Percentiles rank a stretch among this genome's conserved stretches.
These are phyloP conservation scores for Setaria italica DNA, from an alignment of 202 grass and related monocot species.

Conservation along the genomic window DNA sequence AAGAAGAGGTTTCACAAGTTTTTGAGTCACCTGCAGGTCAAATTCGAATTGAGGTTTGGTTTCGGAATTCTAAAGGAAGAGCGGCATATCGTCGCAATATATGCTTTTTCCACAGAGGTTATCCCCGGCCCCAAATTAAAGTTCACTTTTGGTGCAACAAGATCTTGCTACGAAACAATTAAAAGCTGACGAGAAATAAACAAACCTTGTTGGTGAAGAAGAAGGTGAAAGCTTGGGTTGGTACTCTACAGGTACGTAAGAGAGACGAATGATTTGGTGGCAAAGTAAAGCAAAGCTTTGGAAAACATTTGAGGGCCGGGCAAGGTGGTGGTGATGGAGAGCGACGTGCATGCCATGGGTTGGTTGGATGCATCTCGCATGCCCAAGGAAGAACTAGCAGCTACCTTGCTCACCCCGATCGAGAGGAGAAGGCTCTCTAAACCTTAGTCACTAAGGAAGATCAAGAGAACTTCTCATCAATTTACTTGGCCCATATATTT, in stretches of 20 bases:
- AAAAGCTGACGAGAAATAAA: neutral
- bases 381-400: neutral
- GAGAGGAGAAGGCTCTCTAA: neutral
- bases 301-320: neutral
- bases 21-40: neutral
- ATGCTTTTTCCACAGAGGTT: slow-evolving; percentile 5
- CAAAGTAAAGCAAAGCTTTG: slow-evolving; percentile 27
- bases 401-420: neutral
- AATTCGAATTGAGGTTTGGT: neutral
- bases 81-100: neutral
- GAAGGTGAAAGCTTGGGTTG: slow-evolving; percentile 19
- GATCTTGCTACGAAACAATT: neutral
- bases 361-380: neutral
- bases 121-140: neutral
- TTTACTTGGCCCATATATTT: neutral
- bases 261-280: neutral
- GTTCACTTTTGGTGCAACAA: neutral
- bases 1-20: neutral
- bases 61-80: neutral
- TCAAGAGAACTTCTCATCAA: neutral
- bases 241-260: neutral
- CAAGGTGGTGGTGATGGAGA: slow-evolving; percentile 15
- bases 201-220: neutral
- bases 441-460: slow-evolving; percentile 60
- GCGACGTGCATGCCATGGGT: slow-evolving; percentile 23